Evolutionary conservation across 2,329 filamentous ascomycete genomes (phyloP), one percentile per base, ranked within the genome.

Genomic region (Nemania abortiva): DNA sequence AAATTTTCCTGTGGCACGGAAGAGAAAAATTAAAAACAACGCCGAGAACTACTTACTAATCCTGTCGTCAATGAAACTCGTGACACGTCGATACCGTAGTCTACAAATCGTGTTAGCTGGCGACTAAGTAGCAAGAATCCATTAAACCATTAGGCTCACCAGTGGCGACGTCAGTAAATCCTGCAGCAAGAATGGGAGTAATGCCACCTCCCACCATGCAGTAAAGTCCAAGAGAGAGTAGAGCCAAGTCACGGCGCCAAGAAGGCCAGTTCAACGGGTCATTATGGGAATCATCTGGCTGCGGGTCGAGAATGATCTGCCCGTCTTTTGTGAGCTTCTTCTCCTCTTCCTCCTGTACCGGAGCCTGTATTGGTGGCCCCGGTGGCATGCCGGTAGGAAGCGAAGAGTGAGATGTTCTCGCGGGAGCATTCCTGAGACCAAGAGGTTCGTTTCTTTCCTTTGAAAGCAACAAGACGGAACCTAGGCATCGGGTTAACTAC

Each of bases 181-280:
- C 95, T 10, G 96, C 95, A 0, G 95, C 95, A 20, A 98, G 86
- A 34, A 98, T 84, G 0, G 96, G 92, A 0, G 95, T 98, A 84
- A 97, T 97, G 52, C 95, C 95, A 49, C 95, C 95, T 64, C 95
- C 95, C 20, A 98, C 82, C 89, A 98, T 92, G 80, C 94, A 97
- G 81, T 97, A 97, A 76, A 97, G 91, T 0, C 95, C 95, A 3
- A 98, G 84, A 0, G 92, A 95, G 0, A 97, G 75, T 70, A 98
- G 82, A 0, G 95, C 93, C 27, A 86, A 80, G 79, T 98, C 94
- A 79, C 95, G 87, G 49, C 93, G 88, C 90, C 93, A 93, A 6
- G 86, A 83, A 0, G 92, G 90, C 95, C 95, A 98, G 79, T 98
- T 98, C 65, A 98, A 83, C 0, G 95, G 95, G 75, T 98, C 95